A percentile compares a stretch with the other conserved stretches of the same genome.
Conservation (phyloP, 345 rosid genomes). For the Moricandia moricandioides region DNA sequence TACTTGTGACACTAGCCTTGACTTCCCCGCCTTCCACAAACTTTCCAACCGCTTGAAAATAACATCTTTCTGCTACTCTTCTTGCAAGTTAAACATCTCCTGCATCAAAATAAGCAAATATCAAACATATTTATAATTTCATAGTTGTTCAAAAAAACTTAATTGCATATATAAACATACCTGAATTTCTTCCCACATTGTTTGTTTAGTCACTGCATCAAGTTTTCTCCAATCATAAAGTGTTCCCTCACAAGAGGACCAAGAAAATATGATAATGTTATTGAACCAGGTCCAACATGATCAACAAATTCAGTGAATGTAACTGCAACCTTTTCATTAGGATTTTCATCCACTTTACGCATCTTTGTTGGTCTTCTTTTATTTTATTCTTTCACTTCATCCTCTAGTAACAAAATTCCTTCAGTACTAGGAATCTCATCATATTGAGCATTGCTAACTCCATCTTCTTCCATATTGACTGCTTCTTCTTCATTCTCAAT, state of each 20-base stretch:
- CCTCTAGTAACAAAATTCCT: neutral
- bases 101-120: too few species aligned
- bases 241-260: too few species aligned
- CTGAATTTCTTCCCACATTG: too few species aligned
- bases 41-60: neutral
- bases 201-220: too few species aligned
- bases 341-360: neutral
- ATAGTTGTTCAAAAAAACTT: too few species aligned
- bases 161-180: too few species aligned
- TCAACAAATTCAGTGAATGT: too few species aligned
- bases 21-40: neutral
- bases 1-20: constrained; percentile 8
- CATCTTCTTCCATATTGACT: neutral
- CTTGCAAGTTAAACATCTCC: neutral
- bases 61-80: neutral
- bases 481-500: neutral
- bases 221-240: too few species aligned
- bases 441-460: neutral
- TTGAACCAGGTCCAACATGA: too few species aligned
- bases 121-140: too few species aligned
- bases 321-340: neutral
- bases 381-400: neutral
- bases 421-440: neutral
- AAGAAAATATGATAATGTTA: too few species aligned
- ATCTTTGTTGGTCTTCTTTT: too few species aligned